Percentiles rank a stretch among this genome's conserved stretches.
Conservation (phyloP, 2,329 filamentous ascomycete genomes). For the Stylonectria norvegica region DNA sequence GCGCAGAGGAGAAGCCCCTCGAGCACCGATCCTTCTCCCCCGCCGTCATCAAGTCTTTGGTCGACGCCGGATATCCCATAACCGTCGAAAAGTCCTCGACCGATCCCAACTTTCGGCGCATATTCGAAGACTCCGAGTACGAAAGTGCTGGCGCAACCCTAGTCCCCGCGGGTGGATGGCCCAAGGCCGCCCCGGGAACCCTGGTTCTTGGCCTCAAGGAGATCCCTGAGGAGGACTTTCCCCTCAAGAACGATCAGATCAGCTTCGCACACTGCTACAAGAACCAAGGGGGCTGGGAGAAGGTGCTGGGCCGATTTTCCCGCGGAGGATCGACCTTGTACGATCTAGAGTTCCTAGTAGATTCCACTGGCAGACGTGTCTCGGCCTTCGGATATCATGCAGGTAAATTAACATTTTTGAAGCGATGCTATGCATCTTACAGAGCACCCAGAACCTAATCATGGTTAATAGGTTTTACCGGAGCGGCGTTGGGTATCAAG, state of each 20-base stretch:
- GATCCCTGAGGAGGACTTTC: conserved; percentile 67
- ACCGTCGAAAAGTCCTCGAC: conserved; percentile 56
- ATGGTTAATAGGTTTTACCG: no score
- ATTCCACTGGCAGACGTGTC: conserved; percentile 65
- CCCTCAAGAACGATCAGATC: conserved; percentile 39
- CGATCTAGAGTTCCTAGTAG: conserved; percentile 82
- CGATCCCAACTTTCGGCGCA: conserved; percentile 55
- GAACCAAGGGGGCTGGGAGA: conserved; percentile 73
- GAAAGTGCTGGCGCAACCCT: conserved; percentile 61
- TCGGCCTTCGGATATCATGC: conserved; percentile 72
- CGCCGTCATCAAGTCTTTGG: conserved; percentile 49
- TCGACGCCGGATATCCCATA: conserved; percentile 67
- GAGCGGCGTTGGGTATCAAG: conserved; percentile 70
- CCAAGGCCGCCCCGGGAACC: conserved; percentile 62
- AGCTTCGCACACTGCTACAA: conserved; percentile 76
- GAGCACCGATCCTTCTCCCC: conserved; percentile 34
- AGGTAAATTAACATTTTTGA: no score
- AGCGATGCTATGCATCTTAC: no score
- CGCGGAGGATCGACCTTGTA: conserved; percentile 60
- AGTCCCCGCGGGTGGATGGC: conserved; percentile 65
- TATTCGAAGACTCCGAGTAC: conserved; percentile 61
- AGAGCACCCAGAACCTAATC: no score
- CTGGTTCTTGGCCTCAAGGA: conserved; percentile 78
- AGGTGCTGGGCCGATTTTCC: conserved; percentile 74
- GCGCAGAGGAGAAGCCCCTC: conserved; percentile 58